Base-by-base conservation (phyloP, 2,329 filamentous ascomycete genomes). In the Exophiala phaeomuriformis region DNA sequence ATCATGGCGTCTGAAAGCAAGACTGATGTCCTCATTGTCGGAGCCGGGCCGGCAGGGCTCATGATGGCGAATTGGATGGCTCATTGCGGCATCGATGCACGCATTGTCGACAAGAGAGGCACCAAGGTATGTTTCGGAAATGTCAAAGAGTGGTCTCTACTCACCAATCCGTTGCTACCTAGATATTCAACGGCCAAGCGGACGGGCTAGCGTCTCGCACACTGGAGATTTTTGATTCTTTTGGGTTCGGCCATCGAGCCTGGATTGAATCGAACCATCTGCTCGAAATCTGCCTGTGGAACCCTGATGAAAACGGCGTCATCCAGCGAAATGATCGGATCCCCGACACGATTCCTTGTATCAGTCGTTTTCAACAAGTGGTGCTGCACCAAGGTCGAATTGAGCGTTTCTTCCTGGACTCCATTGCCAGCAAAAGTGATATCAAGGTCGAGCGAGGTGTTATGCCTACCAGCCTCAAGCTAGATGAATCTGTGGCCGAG, bases 321-420 rank as follows among this genome's bases (percentile, higher is more conserved):
- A 75, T 88, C 49, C 70, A 71, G 43, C 75, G 83, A 39, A 80
- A 74, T 30, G 82, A 81, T 47, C 75, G 80, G 41, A 81, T 84
- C 12, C 75, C 79, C 0, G 83, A 87, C 66, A 84, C 79, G 0
- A 79, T 80, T 43, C 75, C 77, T 0, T 81, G 80, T 0, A 71
- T 85, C 47, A 83, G 77, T 27, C 76, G 77, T 3, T 86, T 85
- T 59, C 79, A 81, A 51, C 78, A 88, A 64, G 77, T 82, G 2
- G 80, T 86, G 3, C 67, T 90, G 37, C 84, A 87, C 61, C 85
- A 89, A 68, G 85, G 84, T 2, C 78, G 84, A 1, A 81, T 88
- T 55, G 85, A 88, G 64, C 72, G 76, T 1, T 84, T 83, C 64
- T 82, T 86, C 61, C 71, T 84, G 0, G 81, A 85, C 57, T 76